phyloP scores from a whole-genome alignment of 768 basidiomycete species.

The Boletellus emodensis region DNA sequence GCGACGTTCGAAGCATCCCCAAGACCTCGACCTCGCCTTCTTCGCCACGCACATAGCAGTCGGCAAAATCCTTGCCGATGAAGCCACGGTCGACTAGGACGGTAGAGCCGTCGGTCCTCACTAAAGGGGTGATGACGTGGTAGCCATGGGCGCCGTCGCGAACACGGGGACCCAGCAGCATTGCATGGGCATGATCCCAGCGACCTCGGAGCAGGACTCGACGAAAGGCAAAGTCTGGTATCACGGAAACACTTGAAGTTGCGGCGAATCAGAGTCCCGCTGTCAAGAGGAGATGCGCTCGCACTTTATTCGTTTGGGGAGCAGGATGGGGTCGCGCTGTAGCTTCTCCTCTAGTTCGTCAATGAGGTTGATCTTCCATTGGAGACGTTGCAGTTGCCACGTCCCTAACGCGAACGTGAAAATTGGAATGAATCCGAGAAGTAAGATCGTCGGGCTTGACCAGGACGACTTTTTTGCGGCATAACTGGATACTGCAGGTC shows the following conservation, averaged over 20 bases:
- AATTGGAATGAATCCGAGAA: constrained; percentile 83
- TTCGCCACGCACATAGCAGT: constrained; percentile 36
- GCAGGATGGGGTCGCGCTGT: constrained; percentile 64
- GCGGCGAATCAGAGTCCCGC: constrained; percentile 17
- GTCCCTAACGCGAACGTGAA: constrained; percentile 86
- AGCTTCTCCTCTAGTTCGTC: constrained; percentile 92
- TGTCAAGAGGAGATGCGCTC: constrained; percentile 25
- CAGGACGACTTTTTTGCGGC: constrained; percentile 56
- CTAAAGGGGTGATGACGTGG: constrained; percentile 82
- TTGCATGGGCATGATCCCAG: constrained; percentile 75
- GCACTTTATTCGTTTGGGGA: constrained; percentile 88
- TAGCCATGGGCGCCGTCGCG: constrained; percentile 85
- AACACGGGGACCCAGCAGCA: constrained; percentile 84
- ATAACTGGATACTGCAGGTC: constrained; percentile 43
- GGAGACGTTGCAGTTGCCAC: constrained; percentile 90
- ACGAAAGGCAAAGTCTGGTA: constrained; percentile 88
- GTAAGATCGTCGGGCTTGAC: constrained; percentile 65
- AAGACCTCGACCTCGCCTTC: constrained; percentile 64
- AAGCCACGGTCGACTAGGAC: constrained; percentile 93
- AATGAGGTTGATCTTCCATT: constrained; percentile 94
- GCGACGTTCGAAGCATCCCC: constrained; percentile 83
- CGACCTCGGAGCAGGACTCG: constrained; percentile 74
- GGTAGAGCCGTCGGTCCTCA: constrained; percentile 75
- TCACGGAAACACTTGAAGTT: constrained; percentile 53
- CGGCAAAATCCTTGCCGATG: constrained; percentile 56